These are phyloP conservation scores for Ajuga chamaepitys DNA, from an alignment of 257 asterid species.

Conservation along the genomic window DNA sequence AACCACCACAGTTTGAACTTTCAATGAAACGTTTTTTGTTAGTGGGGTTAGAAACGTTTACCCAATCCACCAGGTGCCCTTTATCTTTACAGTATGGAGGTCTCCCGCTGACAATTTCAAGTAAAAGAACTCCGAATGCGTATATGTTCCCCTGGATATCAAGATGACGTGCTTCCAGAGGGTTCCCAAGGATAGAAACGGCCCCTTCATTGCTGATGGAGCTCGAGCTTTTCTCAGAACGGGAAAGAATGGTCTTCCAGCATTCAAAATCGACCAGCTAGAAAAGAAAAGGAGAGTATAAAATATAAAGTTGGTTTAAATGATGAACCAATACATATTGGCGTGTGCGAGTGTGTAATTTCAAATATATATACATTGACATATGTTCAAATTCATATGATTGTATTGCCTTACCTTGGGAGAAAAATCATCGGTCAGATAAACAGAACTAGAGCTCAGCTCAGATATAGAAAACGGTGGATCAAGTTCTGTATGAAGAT, in stretches of 20 bases:
- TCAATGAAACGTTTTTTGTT: neutral
- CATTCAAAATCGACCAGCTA: slow-evolving; percentile 53
- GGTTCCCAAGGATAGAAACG: slow-evolving; percentile 29
- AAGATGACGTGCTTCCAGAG: slow-evolving; percentile 35
- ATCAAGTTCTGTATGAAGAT: slow-evolving; percentile 61
- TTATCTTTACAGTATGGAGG: slow-evolving; percentile 52
- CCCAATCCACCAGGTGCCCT: slow-evolving; percentile 86
- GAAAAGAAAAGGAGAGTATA: slow-evolving; percentile 7
- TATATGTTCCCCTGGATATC: slow-evolving; percentile 53
- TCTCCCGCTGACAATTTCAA: slow-evolving; percentile 79
- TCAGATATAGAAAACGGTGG: slow-evolving; percentile 64
- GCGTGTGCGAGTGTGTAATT: too few species aligned
- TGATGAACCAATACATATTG: too few species aligned
- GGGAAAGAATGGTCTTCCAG: slow-evolving; percentile 51
- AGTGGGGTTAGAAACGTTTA: slow-evolving; percentile 15
- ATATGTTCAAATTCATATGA: neutral
- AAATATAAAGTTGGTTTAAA: too few species aligned
- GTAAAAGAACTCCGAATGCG: slow-evolving; percentile 62
- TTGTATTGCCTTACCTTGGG: slow-evolving; percentile 55
- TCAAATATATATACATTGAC: neutral
- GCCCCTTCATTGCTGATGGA: slow-evolving; percentile 36
- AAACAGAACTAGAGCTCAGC: slow-evolving; percentile 57
- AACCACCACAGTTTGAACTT: neutral
- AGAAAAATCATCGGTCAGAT: slow-evolving; percentile 88
- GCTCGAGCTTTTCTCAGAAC: slow-evolving; percentile 41